Evolutionary conservation across 176 grass and related monocot genomes (phyloP).

Genomic region (Oryza punctata): DNA sequence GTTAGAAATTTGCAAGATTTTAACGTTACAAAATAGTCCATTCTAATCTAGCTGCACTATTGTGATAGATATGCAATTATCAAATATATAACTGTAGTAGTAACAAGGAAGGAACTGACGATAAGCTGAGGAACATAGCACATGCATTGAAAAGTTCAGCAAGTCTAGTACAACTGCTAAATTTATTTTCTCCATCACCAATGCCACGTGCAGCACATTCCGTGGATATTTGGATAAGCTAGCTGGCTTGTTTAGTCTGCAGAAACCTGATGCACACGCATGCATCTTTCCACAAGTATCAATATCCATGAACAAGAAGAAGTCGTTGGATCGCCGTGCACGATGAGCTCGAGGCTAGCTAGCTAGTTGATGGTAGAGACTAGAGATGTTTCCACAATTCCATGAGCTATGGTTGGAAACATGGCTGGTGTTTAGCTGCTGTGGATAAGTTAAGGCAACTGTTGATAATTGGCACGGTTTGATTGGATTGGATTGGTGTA

Average conservation of each 20-base stretch:
- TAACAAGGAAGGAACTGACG: neutral
- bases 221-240: neutral
- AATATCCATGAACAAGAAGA: neutral
- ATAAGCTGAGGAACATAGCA: neutral
- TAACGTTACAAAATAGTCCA: neutral
- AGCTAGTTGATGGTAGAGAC: neutral
- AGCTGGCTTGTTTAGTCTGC: neutral
- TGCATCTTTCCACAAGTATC: neutral
- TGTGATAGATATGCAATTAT: neutral
- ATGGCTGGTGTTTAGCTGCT: neutral
- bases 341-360: neutral
- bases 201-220: neutral
- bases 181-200: neutral
- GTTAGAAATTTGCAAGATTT: no score
- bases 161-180: neutral
- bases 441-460: neutral
- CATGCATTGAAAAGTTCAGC: neutral
- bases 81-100: neutral
- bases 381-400: neutral
- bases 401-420: neutral
- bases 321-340: constrained; percentile 2
- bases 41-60: neutral
- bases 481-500: neutral
- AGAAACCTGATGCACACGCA: neutral
- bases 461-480: neutral